phyloP scores from a whole-genome alignment of 2,329 filamentous ascomycete species.

The Aureobasidium sp. region DNA sequence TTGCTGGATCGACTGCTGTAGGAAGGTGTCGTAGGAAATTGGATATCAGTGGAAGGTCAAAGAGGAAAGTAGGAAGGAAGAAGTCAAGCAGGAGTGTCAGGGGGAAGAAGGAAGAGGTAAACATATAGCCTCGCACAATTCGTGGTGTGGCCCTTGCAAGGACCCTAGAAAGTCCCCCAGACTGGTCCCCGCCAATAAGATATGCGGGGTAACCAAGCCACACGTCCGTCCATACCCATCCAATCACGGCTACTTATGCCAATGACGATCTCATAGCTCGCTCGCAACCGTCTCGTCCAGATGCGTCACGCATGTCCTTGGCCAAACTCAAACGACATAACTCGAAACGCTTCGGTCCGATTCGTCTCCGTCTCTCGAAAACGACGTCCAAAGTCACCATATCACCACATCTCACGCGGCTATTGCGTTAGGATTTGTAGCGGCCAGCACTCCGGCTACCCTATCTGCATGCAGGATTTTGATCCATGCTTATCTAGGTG shows the following conservation, averaged over 20 bases:
- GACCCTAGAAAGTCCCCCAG: not conserved
- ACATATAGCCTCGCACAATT: not conserved
- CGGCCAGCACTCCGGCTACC: not conserved
- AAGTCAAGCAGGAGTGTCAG: not conserved
- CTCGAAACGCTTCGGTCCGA: conserved; percentile 11
- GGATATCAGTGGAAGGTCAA: not conserved
- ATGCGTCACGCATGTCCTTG: not conserved
- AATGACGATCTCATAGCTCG: not conserved
- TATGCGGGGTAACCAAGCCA: conserved; percentile 11
- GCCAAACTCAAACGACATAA: conserved; percentile 3
- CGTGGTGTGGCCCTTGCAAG: not conserved
- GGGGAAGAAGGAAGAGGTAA: conserved; percentile 4
- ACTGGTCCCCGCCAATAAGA: not conserved
- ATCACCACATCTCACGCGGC: conserved; percentile 6
- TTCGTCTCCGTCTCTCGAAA: not conserved
- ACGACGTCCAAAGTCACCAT: not conserved
- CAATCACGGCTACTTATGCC: conserved; percentile 2
- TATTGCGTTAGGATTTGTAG: not conserved
- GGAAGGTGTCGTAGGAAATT: not conserved
- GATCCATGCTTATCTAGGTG: not conserved
- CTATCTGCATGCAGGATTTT: not conserved
- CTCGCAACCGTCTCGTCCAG: not conserved
- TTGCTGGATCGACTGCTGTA: not conserved
- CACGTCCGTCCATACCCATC: not conserved
- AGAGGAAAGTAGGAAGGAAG: not conserved